Evolutionary conservation across 257 asterid species (phyloP).

Genomic region (Solanum peruvianum): DNA sequence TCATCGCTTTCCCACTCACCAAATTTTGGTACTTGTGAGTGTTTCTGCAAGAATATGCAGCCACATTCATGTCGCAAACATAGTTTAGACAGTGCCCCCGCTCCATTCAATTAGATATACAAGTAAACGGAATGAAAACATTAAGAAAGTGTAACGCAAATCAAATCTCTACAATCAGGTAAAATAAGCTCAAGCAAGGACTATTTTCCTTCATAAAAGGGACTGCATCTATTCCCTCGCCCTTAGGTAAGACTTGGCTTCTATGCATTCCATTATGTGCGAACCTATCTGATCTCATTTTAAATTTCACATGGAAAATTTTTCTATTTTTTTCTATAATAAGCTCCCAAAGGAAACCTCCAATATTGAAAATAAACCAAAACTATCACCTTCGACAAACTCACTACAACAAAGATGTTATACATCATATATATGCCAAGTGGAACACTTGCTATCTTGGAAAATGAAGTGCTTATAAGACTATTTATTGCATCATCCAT

Average conservation of each 20-base stretch:
- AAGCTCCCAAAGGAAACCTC: neutral
- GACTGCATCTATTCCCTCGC: no score
- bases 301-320: neutral
- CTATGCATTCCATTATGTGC: neutral
- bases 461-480: neutral
- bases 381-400: neutral
- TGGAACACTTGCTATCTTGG: neutral
- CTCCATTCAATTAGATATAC: neutral
- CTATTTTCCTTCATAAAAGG: neutral
- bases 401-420: neutral
- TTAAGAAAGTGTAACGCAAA: neutral
- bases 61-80: neutral
- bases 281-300: neutral
- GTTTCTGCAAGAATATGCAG: constrained; percentile 26
- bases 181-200: neutral
- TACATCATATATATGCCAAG: neutral
- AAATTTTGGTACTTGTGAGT: constrained; percentile 48
- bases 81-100: neutral
- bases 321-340: neutral
- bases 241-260: neutral
- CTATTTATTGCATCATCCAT: neutral
- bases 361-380: neutral
- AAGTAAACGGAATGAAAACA: neutral
- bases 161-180: neutral
- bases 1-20: constrained; percentile 78